Evolutionary conservation across 2,329 filamentous ascomycete genomes (phyloP), one percentile per base, ranked within the genome.

Genomic region (Fusarium piperis): DNA sequence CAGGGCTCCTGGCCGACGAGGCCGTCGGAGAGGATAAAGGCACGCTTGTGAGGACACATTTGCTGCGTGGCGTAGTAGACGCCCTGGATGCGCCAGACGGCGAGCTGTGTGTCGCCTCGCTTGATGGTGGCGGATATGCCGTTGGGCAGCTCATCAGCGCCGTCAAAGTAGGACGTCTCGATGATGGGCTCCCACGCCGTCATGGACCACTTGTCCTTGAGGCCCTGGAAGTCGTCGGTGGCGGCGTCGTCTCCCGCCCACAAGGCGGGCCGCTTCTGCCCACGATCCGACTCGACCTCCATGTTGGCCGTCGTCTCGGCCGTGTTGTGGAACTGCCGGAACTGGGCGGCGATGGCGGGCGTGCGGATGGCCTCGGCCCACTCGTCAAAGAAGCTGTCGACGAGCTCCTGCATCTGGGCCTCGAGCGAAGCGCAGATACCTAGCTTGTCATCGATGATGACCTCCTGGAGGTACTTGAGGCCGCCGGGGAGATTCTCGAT

Each of bases 11-110:
- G 91, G 41, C 95, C 94, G 52, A 97, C 88, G 10, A 97, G 84
- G 2, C 94, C 94, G 78, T 97, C 95, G 0, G 92, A 92, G 28
- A 97, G 89, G n/a, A 95, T 92, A 77, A 97, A 97, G 1, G 94
- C 91, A 12, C 94, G 91, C 82, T 95, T 96, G 83, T 97, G 94
- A 11, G 94, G 94, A 79, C 94, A 97, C 94, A 97, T 97, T 79
- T 97, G 94, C 83, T 97, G 94, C 15, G 92, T 93, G 65, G 93
- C 93, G 80, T 95, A 95, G 85, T 91, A 97, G 60, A 88, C 88
- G 20, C 94, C 94, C 60, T 89, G 89, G 68, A 97, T 88, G 76
- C 94, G 93, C 89, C 95, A 97, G 59, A 97, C 85, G 9, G 94
- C 94, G 2, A 97, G 87, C 81, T 97, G 94, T 0, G 94, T 97